Percentiles rank a stretch among this genome's conserved stretches.
Conservation (phyloP, 129 eudicot species). For the Mikania micrantha region DNA sequence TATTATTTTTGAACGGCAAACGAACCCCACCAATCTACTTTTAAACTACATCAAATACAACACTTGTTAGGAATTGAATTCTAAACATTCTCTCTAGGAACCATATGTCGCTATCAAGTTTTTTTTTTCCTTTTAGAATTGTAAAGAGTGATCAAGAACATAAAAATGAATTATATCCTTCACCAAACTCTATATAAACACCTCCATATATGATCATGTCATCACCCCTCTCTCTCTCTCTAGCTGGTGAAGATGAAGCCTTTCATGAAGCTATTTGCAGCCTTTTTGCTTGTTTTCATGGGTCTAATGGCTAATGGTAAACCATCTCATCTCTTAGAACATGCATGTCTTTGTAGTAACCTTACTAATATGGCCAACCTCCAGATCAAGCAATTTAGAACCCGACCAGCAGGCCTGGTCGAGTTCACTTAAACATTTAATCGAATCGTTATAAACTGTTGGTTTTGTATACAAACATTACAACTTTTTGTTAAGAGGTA, state of each 20-base stretch:
- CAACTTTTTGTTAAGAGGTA: neutral
- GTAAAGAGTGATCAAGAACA: neutral
- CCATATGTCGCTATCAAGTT: neutral
- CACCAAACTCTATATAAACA: constrained; percentile 19
- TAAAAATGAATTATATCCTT: neutral
- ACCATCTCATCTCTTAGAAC: neutral
- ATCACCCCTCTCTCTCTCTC: constrained; percentile 1
- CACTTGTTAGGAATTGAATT: too few species aligned
- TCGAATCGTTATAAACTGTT: too few species aligned
- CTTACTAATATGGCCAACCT: too few species aligned
- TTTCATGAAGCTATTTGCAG: constrained; percentile 39
- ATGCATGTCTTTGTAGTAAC: neutral
- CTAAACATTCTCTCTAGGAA: too few species aligned
- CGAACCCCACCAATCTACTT: too few species aligned
- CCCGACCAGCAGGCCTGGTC: too few species aligned
- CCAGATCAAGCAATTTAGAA: too few species aligned
- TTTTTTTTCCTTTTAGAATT: neutral
- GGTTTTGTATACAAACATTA: neutral
- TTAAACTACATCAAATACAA: too few species aligned
- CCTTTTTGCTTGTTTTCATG: constrained; percentile 41
- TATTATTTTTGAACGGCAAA: too few species aligned
- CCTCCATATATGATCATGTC: neutral
- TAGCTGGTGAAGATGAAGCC: constrained; percentile 38
- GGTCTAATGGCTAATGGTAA: constrained; percentile 54
- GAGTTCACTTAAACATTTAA: too few species aligned